Conservation (phyloP, 371 early-diverging fungal species). For the Quaeritorhiza haematococci region DNA sequence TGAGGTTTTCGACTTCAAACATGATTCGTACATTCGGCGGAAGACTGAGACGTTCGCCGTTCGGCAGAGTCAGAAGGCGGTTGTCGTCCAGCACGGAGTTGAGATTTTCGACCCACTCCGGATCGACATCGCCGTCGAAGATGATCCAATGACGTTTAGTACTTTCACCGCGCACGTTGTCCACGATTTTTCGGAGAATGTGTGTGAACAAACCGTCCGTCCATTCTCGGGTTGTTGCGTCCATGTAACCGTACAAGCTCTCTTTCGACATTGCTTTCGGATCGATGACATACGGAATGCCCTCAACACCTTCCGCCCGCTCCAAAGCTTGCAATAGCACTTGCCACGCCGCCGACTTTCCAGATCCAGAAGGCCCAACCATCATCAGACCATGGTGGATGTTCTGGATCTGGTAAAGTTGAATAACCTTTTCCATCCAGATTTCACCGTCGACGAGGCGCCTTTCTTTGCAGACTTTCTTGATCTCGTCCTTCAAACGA, state of each 20-base stretch:
- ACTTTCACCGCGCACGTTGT: slow-evolving; percentile 95
- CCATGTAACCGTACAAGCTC: slow-evolving; percentile 90
- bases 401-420: slow-evolving; percentile 93
- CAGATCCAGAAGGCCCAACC: slow-evolving; percentile 96
- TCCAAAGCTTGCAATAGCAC: slow-evolving; percentile 85
- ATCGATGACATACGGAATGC: slow-evolving; percentile 90
- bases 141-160: slow-evolving; percentile 95
- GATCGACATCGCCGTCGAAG: slow-evolving; percentile 99
- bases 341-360: slow-evolving; percentile 92
- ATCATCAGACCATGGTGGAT: slow-evolving; percentile 99
- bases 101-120: slow-evolving; percentile 99
- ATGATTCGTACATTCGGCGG: slow-evolving; percentile 95
- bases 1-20: slow-evolving; percentile 98
- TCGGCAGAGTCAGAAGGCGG: slow-evolving; percentile 91
- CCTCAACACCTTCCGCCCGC: slow-evolving; percentile 81
- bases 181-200: slow-evolving; percentile 92
- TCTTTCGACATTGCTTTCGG: slow-evolving; percentile 98
- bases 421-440: slow-evolving; percentile 96
- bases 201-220: slow-evolving; percentile 97
- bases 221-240: slow-evolving; percentile 98
- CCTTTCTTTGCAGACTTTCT: slow-evolving; percentile 72
- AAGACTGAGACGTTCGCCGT: slow-evolving; percentile 95
- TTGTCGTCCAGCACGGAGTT: slow-evolving; percentile 98
- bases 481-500: slow-evolving; percentile 69
- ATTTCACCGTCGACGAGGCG: slow-evolving; percentile 68